Base-by-base conservation (phyloP, 352 stramenopile species). In the Globisporangium sylvaticum region DNA sequence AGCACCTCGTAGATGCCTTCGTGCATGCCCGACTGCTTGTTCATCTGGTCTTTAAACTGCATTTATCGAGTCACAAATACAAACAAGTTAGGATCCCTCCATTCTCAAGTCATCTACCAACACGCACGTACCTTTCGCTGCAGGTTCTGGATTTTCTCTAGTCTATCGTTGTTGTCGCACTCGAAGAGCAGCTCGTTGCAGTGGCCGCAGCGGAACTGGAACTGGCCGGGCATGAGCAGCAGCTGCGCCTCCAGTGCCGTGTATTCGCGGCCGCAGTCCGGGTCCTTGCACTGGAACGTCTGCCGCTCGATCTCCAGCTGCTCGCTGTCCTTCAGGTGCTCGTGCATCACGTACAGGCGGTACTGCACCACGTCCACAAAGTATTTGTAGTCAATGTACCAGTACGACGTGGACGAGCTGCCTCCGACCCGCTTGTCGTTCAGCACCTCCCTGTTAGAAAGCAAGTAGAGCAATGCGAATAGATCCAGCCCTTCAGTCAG, bases 371-470 rank as follows among this genome's bases (percentile, higher is more conserved):
- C 87, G 66, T 96, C 87, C 53, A 94, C 86, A 75, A 96, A 95
- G 73, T 96, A 94, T 71, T 96, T 96, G 83, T 95, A 96, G 79
- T 96, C 88, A 76, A 96, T 96, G 77, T 96, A 95, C 88, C 88
- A 96, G 70, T 96, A 96, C 59, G 87, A 93, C 53, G 84, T 93
- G 60, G 88, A 95, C 46, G 87, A 94, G 63, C 85, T 93, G n/a
- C 88, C 88, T 42, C 87, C 87, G 5, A 82, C 32, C 1, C 84
- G 78, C 72, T 96, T 96, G 80, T 96, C 88, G 61, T 96, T 96
- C 27, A 96, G 75, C 64, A 93, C 87, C 63, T 96, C 87, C 58
- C 88, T 96, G 34, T 34, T 20, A 1, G 54, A 52, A 4, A 60
- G 14, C 8, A 66, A 44, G 31, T 27, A 24, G 42, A 50, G 42